Conservation (phyloP, 371 early-diverging fungal species). For the Basidiobolus meristosporus region DNA sequence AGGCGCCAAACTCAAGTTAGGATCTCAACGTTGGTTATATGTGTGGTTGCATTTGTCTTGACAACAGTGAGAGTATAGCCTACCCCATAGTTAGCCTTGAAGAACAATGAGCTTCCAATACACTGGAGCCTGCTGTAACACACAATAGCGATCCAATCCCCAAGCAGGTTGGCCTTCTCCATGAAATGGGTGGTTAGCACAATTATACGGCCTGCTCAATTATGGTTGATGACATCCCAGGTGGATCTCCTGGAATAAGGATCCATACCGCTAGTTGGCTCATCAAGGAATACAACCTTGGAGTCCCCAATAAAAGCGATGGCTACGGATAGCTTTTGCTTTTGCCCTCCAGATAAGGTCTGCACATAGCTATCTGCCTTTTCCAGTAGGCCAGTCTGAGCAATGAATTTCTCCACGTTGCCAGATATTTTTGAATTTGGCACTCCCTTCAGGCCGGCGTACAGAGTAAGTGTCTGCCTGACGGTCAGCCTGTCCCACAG, state of each 20-base stretch:
- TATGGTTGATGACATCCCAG: neutral
- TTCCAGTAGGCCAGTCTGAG: conserved; percentile 17
- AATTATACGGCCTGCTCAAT: conserved; percentile 39
- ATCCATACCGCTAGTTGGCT: conserved; percentile 37
- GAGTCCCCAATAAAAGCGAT: too few relatives aligned
- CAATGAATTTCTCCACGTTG: conserved; percentile 22
- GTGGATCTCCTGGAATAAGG: neutral
- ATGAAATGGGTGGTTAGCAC: conserved; percentile 56
- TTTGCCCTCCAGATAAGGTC: too few relatives aligned
- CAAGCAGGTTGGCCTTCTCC: conserved; percentile 49
- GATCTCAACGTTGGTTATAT: too few relatives aligned
- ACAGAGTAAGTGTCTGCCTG: conserved; percentile 33
- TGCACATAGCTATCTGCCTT: conserved; percentile 28
- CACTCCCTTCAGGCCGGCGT: conserved; percentile 43
- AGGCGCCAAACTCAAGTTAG: too few relatives aligned
- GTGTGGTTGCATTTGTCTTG: too few relatives aligned
- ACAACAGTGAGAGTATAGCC: too few relatives aligned
- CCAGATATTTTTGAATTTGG: conserved; percentile 9
- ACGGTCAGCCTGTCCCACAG: conserved; percentile 44
- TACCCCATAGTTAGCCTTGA: too few relatives aligned
- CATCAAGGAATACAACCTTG: too few relatives aligned
- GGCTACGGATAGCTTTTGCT: too few relatives aligned
- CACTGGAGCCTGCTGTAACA: conserved; percentile 32
- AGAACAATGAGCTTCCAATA: too few relatives aligned
- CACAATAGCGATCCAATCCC: conserved; percentile 50